Conservation (phyloP, 2,329 filamentous ascomycete genomes). For the Fusarium mundagurra region DNA sequence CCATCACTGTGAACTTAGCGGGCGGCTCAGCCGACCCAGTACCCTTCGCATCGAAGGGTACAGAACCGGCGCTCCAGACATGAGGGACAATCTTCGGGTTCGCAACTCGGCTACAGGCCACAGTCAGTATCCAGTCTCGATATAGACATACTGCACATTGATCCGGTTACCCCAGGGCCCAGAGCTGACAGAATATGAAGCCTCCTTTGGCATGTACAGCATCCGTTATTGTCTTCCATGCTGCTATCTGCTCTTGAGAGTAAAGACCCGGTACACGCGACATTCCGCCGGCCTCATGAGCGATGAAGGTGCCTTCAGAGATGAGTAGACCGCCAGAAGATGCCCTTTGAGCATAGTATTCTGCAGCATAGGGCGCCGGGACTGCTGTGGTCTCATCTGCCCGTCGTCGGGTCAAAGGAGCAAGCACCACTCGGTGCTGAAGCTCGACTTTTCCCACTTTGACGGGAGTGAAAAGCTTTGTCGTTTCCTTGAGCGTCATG, state of each 20-base stretch:
- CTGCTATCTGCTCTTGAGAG: slow-evolving; percentile 62
- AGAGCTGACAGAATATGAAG: slow-evolving; percentile 71
- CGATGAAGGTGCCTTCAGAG: slow-evolving; percentile 57
- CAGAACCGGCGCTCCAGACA: slow-evolving; percentile 36
- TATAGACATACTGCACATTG: slow-evolving; percentile 53
- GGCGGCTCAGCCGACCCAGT: slow-evolving; percentile 12
- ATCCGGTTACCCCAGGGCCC: slow-evolving; percentile 66
- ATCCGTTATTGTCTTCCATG: slow-evolving; percentile 69
- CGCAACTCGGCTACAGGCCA: slow-evolving; percentile 26
- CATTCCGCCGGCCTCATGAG: slow-evolving; percentile 46
- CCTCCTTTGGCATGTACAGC: slow-evolving; percentile 71
- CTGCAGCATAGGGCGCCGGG: slow-evolving; percentile 48
- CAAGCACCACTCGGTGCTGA: slow-evolving; percentile 61
- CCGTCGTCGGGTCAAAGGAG: slow-evolving; percentile 66
- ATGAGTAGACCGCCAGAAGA: slow-evolving; percentile 56
- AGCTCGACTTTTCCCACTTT: slow-evolving; percentile 51
- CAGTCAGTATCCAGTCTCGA: background rate
- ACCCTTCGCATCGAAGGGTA: slow-evolving; percentile 7
- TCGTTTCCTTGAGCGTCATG: slow-evolving; percentile 16
- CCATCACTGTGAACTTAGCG: slow-evolving; percentile 62
- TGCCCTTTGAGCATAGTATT: slow-evolving; percentile 59
- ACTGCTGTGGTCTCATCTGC: slow-evolving; percentile 49
- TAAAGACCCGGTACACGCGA: slow-evolving; percentile 60
- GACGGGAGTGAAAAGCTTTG: slow-evolving; percentile 55
- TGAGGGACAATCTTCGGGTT: slow-evolving; percentile 27